Evolutionary conservation across 306 rosid genomes (phyloP), one percentile per base, ranked within the genome.

Genomic region (Hippophae rhamnoides): DNA sequence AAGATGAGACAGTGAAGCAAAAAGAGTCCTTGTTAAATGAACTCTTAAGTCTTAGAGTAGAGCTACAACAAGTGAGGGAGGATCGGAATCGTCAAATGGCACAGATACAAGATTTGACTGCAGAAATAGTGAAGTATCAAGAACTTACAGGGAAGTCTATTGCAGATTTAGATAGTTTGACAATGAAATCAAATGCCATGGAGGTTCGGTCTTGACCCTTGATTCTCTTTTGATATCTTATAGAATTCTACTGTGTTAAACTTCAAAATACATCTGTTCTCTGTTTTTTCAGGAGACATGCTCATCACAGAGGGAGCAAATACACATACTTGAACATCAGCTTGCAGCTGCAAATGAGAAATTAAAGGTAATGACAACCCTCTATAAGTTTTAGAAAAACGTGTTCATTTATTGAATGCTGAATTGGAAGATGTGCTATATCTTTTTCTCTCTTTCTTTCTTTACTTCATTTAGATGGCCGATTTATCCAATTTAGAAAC

Each of bases 221-320:
- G 43, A 55, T 31, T 40, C 7, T 43, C 13, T 50, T 54, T 52
- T 13, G 26, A 56, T 52, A 13, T 66, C 6, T 43, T 27, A 6
- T 52, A 48, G 48, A 60, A 49, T 57, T 43, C 23, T 38, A 6
- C 9, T 47, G 6, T 71, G 10, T 12, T 27, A 49, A 40, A 48
- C 56, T 63, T 75, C 42, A 43, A 50, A 62, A 59, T 13, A 48
- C 54, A 8, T 46, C 18, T 7, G 60, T 41, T 59, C 75, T 23
- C 1, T 66, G 11, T 42, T 67, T 76, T 74, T 64, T 11, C 58
- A 92, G 96, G 88, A 75, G 41, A 80, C 83, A 51, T 84, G 90
- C 73, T 82, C 88, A 52, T 88, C 90, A 57, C 97, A 84, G 61
- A 80, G 60, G 77, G 81, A 78, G 84, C 81, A 77, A 61, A 74